Percentiles rank a stretch among this genome's conserved stretches.
phyloP scores from a whole-genome alignment of 257 asterid species.

The Linaria vulgaris region DNA sequence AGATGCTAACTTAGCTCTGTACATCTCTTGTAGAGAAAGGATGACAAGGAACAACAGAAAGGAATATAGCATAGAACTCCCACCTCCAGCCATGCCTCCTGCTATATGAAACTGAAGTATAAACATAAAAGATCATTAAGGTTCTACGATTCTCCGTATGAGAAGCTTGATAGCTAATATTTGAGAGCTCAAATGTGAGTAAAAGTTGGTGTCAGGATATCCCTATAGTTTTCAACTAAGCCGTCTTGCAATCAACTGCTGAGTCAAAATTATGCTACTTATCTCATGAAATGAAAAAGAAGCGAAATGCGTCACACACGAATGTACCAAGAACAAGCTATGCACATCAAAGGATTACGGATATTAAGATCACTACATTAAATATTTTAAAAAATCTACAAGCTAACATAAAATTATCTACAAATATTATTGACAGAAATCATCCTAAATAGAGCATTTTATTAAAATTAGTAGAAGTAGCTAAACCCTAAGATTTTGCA shows the following conservation, averaged over 20 bases:
- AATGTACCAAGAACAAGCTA: no score
- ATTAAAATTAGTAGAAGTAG: background rate
- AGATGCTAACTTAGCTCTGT: conserved; percentile 74
- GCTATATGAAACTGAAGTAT: conserved; percentile 21
- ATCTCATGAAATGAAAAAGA: no score
- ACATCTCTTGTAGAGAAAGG: conserved; percentile 85
- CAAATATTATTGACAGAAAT: no score
- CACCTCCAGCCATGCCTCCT: conserved; percentile 70
- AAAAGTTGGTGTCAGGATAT: background rate
- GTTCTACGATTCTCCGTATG: no score
- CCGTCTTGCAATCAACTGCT: background rate
- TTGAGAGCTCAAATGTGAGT: no score
- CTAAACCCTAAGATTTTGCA: background rate
- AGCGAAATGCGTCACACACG: no score
- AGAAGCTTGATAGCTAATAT: background rate
- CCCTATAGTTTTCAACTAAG: background rate
- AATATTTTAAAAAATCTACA: no score
- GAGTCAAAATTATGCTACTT: no score
- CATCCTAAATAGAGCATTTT: no score
- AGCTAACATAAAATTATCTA: no score
- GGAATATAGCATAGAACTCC: conserved; percentile 87
- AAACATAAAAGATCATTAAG: conserved; percentile 2
- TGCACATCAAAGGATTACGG: background rate
- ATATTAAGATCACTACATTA: no score
- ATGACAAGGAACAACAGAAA: conserved; percentile 66